Conservation (phyloP, 495 filamentous ascomycete genomes). For the Penicillium canescens region DNA sequence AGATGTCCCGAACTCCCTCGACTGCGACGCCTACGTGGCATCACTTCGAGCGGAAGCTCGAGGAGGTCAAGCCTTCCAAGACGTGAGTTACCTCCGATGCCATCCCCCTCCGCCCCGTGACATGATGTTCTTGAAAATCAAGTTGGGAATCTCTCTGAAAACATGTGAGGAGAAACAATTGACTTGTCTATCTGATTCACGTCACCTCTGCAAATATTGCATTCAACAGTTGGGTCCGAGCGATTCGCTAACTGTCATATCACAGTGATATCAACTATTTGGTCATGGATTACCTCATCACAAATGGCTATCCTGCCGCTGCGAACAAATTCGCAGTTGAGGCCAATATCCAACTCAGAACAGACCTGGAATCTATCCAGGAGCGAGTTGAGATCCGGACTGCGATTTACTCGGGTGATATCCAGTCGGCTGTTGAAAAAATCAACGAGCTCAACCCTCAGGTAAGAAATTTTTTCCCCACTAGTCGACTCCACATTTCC, state of each 20-base stretch:
- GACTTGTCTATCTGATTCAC: constrained; percentile 69
- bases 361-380: constrained; percentile 69
- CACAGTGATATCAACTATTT: constrained; percentile 89
- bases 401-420: constrained; percentile 79
- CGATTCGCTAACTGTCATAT: constrained; percentile 32
- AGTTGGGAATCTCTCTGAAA: constrained; percentile 99
- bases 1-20: constrained; percentile 66
- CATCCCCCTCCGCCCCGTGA: constrained; percentile 17
- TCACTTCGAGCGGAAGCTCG: constrained; percentile 74
- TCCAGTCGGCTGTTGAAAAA: constrained; percentile 78
- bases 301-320: constrained; percentile 90
- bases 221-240: constrained; percentile 5
- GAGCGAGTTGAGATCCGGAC: constrained; percentile 76
- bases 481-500: constrained; percentile 8
- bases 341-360: constrained; percentile 77
- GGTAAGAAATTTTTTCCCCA: constrained; percentile 55
- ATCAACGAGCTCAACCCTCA: constrained; percentile 90
- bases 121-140: constrained; percentile 82
- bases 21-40: constrained; percentile 68
- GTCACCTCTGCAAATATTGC: constrained; percentile 11
- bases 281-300: constrained; percentile 97
- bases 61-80: constrained; percentile 86
- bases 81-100: constrained; percentile 60
- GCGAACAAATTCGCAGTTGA: constrained; percentile 92
- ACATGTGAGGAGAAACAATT: constrained; percentile 80